Base-by-base conservation (phyloP, 148 eudicot genomes). In the Nepenthes gracilis region DNA sequence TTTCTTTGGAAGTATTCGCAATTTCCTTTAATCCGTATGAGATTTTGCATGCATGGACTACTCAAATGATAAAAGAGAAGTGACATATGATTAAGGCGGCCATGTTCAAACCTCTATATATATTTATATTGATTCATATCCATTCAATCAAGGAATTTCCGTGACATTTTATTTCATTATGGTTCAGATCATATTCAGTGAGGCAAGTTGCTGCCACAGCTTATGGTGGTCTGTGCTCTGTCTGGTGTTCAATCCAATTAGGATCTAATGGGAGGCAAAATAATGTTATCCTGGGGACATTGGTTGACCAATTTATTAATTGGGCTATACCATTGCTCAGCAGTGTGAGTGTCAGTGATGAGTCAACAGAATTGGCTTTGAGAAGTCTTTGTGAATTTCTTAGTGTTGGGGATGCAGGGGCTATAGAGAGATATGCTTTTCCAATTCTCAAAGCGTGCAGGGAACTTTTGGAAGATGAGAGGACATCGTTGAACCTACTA, bases 401-500 rank as follows among this genome's bases (percentile, higher is more conserved):
- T 58, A 80, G 60, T 67, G 84, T 84, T 47, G 96, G 85, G 58
- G 99, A 93, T 75, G 86, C 75, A 52, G 83, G 73, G 59, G 87
- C 91, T 12, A 73, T 80, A 14, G 95, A 86, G 70, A 85, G 89
- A 71, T 88, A 77, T 58, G 94, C 95, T 35, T 69, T 81, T 62
- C 81, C 89, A 2, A 77, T 89, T 68, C 92, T 93, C 15, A 88
- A 88, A 78, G 84, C 95, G 36, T 86, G 95, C 66, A 91, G 82
- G 67, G 89, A 88, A 56, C 81, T 93, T 63, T 96, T 93, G 33
- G 99, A 93, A 75, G 96, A 93, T 62, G 99, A 93, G 77, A 82
- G 96, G 65, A 88, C 96, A 67, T 79, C 99, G 69, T 73, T 83
- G 76, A 83, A 75, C 70, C 73, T 84, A 66, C 70, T 93, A 56